These are phyloP conservation scores for Aciculosporium take DNA, from an alignment of 2,329 filamentous ascomycete genomes.

Conservation along the genomic window DNA sequence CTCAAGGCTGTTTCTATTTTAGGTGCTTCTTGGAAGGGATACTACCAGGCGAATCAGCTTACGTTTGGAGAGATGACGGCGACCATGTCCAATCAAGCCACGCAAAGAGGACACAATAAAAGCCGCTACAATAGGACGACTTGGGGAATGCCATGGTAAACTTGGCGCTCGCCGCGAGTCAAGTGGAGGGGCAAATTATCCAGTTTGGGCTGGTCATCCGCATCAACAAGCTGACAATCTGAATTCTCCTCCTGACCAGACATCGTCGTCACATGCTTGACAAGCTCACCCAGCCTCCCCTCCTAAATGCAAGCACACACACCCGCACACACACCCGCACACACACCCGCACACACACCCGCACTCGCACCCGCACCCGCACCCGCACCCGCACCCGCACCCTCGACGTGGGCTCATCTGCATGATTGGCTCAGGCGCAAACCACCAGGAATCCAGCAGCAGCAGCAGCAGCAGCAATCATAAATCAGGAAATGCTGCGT, in stretches of 20 bases:
- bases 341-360: too few species aligned
- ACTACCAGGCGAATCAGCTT: too few species aligned
- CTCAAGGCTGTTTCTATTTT: too few species aligned
- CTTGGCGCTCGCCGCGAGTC: too few species aligned
- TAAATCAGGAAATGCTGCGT: neutral
- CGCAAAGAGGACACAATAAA: too few species aligned
- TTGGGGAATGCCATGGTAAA: too few species aligned
- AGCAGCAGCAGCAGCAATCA: neutral
- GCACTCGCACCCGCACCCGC: neutral
- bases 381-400: neutral
- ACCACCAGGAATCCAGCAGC: too few species aligned
- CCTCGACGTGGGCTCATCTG: neutral
- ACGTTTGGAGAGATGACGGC: too few species aligned
- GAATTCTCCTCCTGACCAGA: conserved; percentile 7
- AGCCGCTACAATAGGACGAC: neutral
- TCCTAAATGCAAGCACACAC: neutral
- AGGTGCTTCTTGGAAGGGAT: too few species aligned
- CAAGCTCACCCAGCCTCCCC: neutral
- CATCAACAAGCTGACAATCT: neutral
- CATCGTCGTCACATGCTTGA: conserved; percentile 18
- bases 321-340: neutral
- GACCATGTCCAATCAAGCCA: too few species aligned
- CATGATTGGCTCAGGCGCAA: neutral
- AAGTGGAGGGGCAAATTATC: neutral
- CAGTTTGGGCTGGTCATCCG: neutral